Base-by-base conservation (phyloP, 768 basidiomycete genomes). In the Pulveroboletus ravenelii region DNA sequence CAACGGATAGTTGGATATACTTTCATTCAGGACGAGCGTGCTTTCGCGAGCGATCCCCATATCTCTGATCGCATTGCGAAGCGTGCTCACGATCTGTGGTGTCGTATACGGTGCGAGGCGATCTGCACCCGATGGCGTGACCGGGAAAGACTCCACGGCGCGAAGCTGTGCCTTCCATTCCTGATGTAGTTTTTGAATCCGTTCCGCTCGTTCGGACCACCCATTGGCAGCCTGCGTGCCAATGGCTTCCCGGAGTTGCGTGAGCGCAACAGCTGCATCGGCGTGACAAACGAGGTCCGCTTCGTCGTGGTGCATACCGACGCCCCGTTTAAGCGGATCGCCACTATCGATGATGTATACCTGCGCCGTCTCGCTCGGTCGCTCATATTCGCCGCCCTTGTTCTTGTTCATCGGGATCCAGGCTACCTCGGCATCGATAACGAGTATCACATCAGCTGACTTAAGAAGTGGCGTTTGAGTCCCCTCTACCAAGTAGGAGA, bases 381-480 rank as follows among this genome's bases (percentile, higher is more conserved):
- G 63, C 35, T 65, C 63, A 40, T 51, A 43, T 29, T 29, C 45
- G 14, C 66, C 64, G 3, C 63, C 63, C 47, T 61, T 64, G 49
- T 62, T 68, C 31, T 75, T 74, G 47, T 76, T 71, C 40, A 61
- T 69, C 1, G 79, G 75, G 25, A 84, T 79, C 82, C 85, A 88
- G 0, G 85, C 82, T 0, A 85, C 67, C 52, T 84, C 83, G 8
- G 72, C 73, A 50, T 88, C 85, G n/a, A 89, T 52, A 15, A 86
- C 68, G 10, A 89, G 65, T 15, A 89, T 73, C 4, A 80, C 75
- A 54, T 89, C 87, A 0, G 84, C 83, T 20, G 66, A 64, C 30
- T 69, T 67, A 17, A 87, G 73, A 44, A 74, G 71, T 2, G 64
- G 61, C 25, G 77, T 75, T 41, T 80, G 78, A 0, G 72, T 71